Percentiles rank a stretch among this genome's conserved stretches.
These are phyloP conservation scores for Tetradesmus obliquus DNA, from an alignment of 139 green algal species.

Conservation along the genomic window DNA sequence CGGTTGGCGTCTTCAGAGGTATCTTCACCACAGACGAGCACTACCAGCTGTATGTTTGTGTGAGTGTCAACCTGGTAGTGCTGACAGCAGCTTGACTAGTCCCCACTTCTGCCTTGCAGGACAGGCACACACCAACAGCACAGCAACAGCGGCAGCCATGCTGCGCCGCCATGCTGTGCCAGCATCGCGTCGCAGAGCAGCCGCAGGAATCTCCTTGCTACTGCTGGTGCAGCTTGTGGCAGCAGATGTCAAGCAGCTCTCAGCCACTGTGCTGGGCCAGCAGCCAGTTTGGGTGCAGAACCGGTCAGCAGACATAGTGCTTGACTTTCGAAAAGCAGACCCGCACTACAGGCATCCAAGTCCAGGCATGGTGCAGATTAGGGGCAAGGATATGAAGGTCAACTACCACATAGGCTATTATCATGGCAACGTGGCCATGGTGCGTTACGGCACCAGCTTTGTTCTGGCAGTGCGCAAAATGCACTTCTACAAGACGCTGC, in stretches of 20 bases:
- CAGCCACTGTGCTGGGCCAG: constrained; percentile 18
- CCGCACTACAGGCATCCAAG: constrained; percentile 24
- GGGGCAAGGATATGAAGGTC: constrained; percentile 28
- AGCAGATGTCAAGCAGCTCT: constrained; percentile 42
- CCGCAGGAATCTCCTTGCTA: neutral
- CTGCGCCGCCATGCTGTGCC: neutral
- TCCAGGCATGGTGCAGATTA: neutral
- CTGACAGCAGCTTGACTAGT: neutral
- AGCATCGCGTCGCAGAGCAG: neutral
- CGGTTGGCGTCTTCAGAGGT: neutral
- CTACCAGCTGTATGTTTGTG: neutral
- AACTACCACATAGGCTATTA: constrained; percentile 48
- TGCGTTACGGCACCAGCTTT: constrained; percentile 36
- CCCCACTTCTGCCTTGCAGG: neutral
- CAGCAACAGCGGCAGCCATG: constrained; percentile 1
- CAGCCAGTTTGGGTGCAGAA: constrained; percentile 44
- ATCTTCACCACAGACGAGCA: neutral
- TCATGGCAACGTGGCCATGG: constrained; percentile 49
- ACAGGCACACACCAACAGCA: neutral
- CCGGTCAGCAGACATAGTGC: constrained; percentile 43
- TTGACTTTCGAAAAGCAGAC: constrained; percentile 50
- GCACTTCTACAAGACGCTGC: constrained; percentile 51
- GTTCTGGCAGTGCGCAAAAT: constrained; percentile 50
- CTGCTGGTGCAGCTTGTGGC: neutral
- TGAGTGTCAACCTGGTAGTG: neutral